Evolutionary conservation across 495 filamentous ascomycete genomes (phyloP), one percentile per base, ranked within the genome.

Genomic region (Alectoria sarmentosa): DNA sequence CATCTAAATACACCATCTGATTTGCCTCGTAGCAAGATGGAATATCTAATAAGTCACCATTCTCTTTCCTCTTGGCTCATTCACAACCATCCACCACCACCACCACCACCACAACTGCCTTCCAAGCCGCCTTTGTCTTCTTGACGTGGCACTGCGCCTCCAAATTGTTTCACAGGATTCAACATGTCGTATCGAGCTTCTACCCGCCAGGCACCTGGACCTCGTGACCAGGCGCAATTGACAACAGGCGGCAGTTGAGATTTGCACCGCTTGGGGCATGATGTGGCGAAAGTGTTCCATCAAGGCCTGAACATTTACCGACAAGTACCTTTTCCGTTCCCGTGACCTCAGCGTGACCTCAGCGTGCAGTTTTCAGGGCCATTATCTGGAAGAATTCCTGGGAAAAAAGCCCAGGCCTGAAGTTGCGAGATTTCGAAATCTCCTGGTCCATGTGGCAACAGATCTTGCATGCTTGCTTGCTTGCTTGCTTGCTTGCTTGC

Each of bases 221-320:
- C 42, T n/a, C 23, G 42, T 46, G 42, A 46, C 21, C 42, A 21
- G 42, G 42, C 42, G 42, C 42, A 46, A 46, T 46, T 46, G 54
- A 34, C n/a, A 14, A 49, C 60, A 62, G 60, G 60, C 60, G 42
- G 56, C 56, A 23, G 44, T 9, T 17, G n/a, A n/a, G 48, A 63
- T 57, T 55, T 63, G 23, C 61, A 55, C 61, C 56, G 41, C 41
- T 65, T 65, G 23, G 42, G 37, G 62, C 34, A 64, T 64, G 62
- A 28, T 54, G 42, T 46, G 54, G 10, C 36, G 7, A 38, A 61
- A n/a, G n/a, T 39, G 46, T 58, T 44, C n/a, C 44, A n/a, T 61
- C 48, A 39, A 5, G 41, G 23, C 4, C 15, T 58, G 57, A 60
- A 49, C 56, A n/a, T 60, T 34, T 41, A 36, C 39, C 62, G 21